These are phyloP conservation scores for Trichoderma endophyticum DNA, from an alignment of 2,329 filamentous ascomycete species.

Conservation along the genomic window DNA sequence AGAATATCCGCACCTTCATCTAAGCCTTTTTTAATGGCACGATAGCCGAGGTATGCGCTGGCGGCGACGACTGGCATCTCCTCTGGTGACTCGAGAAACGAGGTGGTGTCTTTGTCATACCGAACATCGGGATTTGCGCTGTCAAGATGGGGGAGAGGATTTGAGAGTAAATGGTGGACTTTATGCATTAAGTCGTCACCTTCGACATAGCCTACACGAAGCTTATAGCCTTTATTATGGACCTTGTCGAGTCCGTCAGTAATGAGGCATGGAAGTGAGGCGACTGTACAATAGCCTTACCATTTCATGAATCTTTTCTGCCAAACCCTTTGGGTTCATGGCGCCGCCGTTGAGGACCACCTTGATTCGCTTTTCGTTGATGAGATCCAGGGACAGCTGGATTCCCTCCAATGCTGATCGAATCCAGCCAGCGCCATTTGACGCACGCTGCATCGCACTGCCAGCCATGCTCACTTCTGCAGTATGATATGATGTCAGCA, in stretches of 20 bases:
- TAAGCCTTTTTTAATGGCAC: slow-evolving; percentile 39
- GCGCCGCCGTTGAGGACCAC: slow-evolving; percentile 56
- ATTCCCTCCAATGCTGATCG: slow-evolving; percentile 25
- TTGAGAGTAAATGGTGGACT: slow-evolving; percentile 14
- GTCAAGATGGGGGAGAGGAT: slow-evolving; percentile 23
- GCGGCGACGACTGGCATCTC: slow-evolving; percentile 26
- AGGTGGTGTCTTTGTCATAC: slow-evolving; percentile 20
- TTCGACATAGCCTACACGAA: slow-evolving; percentile 38
- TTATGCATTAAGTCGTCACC: slow-evolving; percentile 36
- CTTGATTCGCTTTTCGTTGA: slow-evolving; percentile 47
- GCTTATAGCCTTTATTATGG: slow-evolving; percentile 25
- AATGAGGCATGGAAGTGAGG: not conserved
- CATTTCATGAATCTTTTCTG: slow-evolving; percentile 30
- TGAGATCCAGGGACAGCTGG: slow-evolving; percentile 32
- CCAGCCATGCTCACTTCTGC: slow-evolving; percentile 30
- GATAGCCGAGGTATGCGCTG: slow-evolving; percentile 52
- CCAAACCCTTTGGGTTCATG: slow-evolving; percentile 51
- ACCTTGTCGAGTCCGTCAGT: slow-evolving; percentile 20
- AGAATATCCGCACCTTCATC: slow-evolving; percentile 41
- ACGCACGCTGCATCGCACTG: slow-evolving; percentile 20
- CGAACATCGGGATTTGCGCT: slow-evolving; percentile 22
- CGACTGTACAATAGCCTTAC: not conserved
- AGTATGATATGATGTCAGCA: not conserved
- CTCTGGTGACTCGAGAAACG: slow-evolving; percentile 20
- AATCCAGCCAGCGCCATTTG: not conserved